These are phyloP conservation scores for Vicia villosa DNA, from an alignment of 306 rosid genomes.

Conservation along the genomic window DNA sequence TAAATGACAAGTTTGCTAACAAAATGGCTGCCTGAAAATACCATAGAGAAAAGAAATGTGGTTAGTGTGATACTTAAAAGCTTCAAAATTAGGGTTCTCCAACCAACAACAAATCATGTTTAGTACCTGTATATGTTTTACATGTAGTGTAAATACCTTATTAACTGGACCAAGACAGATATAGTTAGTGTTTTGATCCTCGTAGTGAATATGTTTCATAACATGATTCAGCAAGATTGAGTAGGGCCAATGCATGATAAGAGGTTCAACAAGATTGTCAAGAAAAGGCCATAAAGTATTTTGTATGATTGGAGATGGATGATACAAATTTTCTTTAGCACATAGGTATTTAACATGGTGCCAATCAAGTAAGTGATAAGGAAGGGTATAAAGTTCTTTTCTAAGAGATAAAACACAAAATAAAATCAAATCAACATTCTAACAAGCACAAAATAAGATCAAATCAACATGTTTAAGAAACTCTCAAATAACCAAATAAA, in stretches of 20 bases:
- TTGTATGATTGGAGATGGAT: conserved; percentile 42
- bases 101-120: conserved; percentile 88
- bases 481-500: no score
- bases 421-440: no score
- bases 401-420: conserved; percentile 54
- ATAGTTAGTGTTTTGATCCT: conserved; percentile 56
- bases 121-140: conserved; percentile 45
- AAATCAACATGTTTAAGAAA: no score
- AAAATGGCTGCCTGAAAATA: conserved; percentile 53
- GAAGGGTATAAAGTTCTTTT: conserved; percentile 55
- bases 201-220: no score
- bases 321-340: conserved; percentile 69
- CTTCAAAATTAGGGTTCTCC: conserved; percentile 68
- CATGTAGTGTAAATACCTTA: no score
- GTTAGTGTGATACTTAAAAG: conserved; percentile 55
- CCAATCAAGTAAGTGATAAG: conserved; percentile 59
- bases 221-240: no score
- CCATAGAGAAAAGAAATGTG: neutral
- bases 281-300: no score
- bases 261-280: no score
- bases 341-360: conserved; percentile 48
- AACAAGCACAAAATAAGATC: no score
- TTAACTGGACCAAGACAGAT: conserved; percentile 67
- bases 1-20: conserved; percentile 58
- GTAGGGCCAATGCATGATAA: no score